Evolutionary conservation across 805 yeast genomes (phyloP), one percentile per base, ranked within the genome.

Genomic region (Kodamaea kaohsiungensis): DNA sequence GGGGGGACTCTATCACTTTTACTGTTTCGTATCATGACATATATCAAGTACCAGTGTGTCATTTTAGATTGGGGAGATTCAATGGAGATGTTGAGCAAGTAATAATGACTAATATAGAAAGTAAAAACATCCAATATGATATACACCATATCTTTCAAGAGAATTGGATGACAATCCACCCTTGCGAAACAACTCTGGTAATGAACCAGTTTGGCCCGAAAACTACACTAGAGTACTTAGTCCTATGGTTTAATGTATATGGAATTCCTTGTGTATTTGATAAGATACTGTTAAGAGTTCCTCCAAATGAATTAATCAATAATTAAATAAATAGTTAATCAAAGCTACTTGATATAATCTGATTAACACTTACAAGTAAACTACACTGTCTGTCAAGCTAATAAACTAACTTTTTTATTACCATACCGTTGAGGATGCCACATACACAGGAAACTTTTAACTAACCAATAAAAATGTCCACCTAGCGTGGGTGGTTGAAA

Each of bases 391-490:
- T 37, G 4, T 37, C 39, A 7, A 37, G 16, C 25, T 25, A 40
- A 5, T 13, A 18, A 33, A 39, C 38, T 56, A 51, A 18, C 16
- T 12, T 27, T 43, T 60, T 57, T 51, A 55, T 53, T 59, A 68
- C 71, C 79, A 74, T 73, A 66, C 80, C 80, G 79, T 75, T 75
- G 79, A 75, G 79, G 79, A 75, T 74, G 79, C 75, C 68, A 71
- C 73, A 59, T 69, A 65, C 71, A 70, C 73, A 70, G 72, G 69
- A 60, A 56, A 42, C 37, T 47, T 53, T 48, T 48, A 51, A 33
- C 40, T 46, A 49, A 51, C 51, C 52, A 51, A 43, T 33, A 47
- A 42, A 47, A 43, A 13, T 42, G 35, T 25, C 42, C 42, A 43
- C 42, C 46, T 22, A 54, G 30, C 30, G 30, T 43, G 43, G 48